phyloP scores from a whole-genome alignment of 1,139 yeast genomes.

The Tardiomyces depauwii region DNA sequence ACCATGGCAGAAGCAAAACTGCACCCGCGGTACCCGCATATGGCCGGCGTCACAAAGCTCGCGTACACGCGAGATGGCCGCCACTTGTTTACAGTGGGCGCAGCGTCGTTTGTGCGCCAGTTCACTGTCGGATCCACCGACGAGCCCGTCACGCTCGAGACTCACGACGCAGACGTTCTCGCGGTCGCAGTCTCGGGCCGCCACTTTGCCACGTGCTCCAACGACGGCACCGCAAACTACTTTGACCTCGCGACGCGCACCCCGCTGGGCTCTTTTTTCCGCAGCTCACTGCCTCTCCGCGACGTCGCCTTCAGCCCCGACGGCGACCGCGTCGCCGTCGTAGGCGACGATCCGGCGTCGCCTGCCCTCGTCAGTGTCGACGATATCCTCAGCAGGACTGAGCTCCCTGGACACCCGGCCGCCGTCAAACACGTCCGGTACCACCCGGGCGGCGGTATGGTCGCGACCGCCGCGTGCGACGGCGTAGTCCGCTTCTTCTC shows the following conservation, averaged over 20 bases:
- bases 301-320: constrained; percentile 57
- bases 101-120: constrained; percentile 25
- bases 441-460: constrained; percentile 45
- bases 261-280: constrained; percentile 15
- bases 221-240: constrained; percentile 26
- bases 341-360: constrained; percentile 67
- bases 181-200: constrained; percentile 12
- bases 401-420: constrained; percentile 5
- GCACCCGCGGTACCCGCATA: constrained; percentile 24
- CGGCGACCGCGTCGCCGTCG: constrained; percentile 57
- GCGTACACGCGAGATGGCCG: constrained; percentile 25
- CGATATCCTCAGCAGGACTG: constrained; percentile 19
- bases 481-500: constrained; percentile 61
- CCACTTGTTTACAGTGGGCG: constrained; percentile 27
- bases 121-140: constrained; percentile 22
- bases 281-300: constrained; percentile 52
- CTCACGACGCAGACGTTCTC: constrained; percentile 6
- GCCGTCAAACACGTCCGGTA: constrained; percentile 38
- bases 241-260: constrained; percentile 19
- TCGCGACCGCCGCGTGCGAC: constrained; percentile 54
- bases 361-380: constrained; percentile 38
- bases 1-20: constrained; percentile 4
- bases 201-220: constrained; percentile 26
- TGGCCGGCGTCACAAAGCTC: constrained; percentile 25
- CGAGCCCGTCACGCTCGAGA: constrained; percentile 12